phyloP scores from a whole-genome alignment of 208 protist genomes.

The Leishmania braziliensis region DNA sequence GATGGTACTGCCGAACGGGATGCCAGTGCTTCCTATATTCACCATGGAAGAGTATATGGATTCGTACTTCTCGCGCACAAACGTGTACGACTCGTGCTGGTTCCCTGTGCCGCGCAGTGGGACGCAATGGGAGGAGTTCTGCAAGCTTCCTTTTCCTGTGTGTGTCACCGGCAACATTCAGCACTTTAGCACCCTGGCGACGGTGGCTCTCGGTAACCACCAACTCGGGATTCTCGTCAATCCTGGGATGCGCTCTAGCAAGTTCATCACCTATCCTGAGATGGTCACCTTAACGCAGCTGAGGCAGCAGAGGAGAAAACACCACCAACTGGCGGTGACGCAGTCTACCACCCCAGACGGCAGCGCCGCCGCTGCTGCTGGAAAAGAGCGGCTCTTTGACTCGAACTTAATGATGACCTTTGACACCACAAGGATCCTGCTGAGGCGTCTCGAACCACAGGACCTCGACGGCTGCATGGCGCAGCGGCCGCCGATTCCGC shows the following conservation, averaged over 20 bases:
- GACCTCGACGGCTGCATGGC: slow-evolving; percentile 44
- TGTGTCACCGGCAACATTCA: slow-evolving; percentile 69
- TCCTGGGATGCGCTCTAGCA: slow-evolving; percentile 80
- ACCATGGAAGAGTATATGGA: slow-evolving; percentile 90
- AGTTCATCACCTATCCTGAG: slow-evolving; percentile 91
- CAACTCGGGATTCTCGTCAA: slow-evolving; percentile 72
- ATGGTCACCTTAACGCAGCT: slow-evolving; percentile 76
- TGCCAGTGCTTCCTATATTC: slow-evolving; percentile 86
- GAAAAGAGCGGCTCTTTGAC: slow-evolving; percentile 49
- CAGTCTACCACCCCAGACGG: neutral
- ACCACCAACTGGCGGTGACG: slow-evolving; percentile 32
- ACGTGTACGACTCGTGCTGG: slow-evolving; percentile 83
- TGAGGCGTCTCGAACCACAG: slow-evolving; percentile 70
- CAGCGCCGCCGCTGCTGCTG: slow-evolving; percentile 4
- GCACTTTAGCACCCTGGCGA: slow-evolving; percentile 75
- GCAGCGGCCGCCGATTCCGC: slow-evolving; percentile 59
- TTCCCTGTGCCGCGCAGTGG: slow-evolving; percentile 86
- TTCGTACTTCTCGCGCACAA: slow-evolving; percentile 71
- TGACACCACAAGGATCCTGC: slow-evolving; percentile 72
- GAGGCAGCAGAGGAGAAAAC: slow-evolving; percentile 40
- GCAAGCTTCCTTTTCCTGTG: slow-evolving; percentile 79
- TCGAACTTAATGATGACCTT: slow-evolving; percentile 54
- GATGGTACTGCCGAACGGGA: slow-evolving; percentile 78
- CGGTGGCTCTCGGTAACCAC: slow-evolving; percentile 45
- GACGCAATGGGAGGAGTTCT: slow-evolving; percentile 80